A percentile compares a stretch with the other conserved stretches of the same genome.
These are phyloP conservation scores for Psilocybe sp. DNA, from an alignment of 768 basidiomycete genomes.

Conservation along the genomic window DNA sequence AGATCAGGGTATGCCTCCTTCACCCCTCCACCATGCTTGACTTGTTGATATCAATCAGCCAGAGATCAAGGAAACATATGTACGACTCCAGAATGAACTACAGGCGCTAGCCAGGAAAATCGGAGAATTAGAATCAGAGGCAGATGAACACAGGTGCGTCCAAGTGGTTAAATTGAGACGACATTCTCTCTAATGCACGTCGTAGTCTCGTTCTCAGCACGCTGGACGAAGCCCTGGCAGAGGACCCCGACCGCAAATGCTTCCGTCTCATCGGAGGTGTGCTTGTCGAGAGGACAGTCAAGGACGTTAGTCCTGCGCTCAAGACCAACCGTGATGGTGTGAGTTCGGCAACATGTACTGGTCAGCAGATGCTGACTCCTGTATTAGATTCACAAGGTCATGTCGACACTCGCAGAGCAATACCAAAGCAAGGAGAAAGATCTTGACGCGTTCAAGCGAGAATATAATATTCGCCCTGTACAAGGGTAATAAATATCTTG, in stretches of 20 bases:
- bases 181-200: slow-evolving; percentile 1
- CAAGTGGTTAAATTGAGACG: background rate
- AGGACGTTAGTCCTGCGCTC: slow-evolving; percentile 88
- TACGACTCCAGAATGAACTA: slow-evolving; percentile 82
- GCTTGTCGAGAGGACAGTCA: slow-evolving; percentile 92
- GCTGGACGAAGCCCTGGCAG: slow-evolving; percentile 74
- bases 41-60: slow-evolving; percentile 45
- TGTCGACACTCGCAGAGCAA: slow-evolving; percentile 75
- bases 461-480: slow-evolving; percentile 72
- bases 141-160: slow-evolving; percentile 90
- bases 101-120: slow-evolving; percentile 93
- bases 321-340: slow-evolving; percentile 90
- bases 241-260: slow-evolving; percentile 90
- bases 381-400: slow-evolving; percentile 76
- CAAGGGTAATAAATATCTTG: slow-evolving; percentile 12
- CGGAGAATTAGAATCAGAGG: slow-evolving; percentile 92
- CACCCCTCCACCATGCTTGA: slow-evolving; percentile 10
- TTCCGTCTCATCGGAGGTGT: slow-evolving; percentile 96
- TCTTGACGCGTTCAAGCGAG: slow-evolving; percentile 74
- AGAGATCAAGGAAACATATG: slow-evolving; percentile 85
- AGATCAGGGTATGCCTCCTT: slow-evolving; percentile 62
- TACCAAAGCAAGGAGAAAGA: slow-evolving; percentile 88
- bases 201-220: slow-evolving; percentile 85
- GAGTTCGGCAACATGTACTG: slow-evolving; percentile 23
- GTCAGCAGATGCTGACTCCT: slow-evolving; percentile 11